phyloP scores from a whole-genome alignment of 371 early-diverging fungal genomes.

The Smittium culicis region DNA sequence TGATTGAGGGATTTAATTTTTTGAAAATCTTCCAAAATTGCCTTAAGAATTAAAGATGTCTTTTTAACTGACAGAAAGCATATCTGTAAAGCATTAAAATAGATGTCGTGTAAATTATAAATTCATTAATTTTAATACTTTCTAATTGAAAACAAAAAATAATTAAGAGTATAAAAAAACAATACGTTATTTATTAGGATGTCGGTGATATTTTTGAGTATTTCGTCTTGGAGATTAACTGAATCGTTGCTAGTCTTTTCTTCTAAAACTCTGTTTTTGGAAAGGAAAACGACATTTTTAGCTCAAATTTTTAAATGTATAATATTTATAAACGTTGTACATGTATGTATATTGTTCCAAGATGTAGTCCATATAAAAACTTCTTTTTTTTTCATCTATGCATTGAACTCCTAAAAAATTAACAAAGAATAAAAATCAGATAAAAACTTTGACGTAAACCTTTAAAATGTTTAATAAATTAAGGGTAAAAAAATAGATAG shows the following conservation, averaged over 20 bases:
- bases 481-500: not conserved
- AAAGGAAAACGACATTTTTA: not conserved
- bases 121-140: too few relatives aligned
- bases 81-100: not conserved
- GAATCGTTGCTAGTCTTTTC: not conserved
- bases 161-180: not conserved
- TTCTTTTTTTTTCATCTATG: not conserved
- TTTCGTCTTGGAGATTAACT: not conserved
- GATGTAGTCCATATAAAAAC: not conserved
- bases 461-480: not conserved
- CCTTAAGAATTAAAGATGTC: not conserved
- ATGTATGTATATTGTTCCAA: not conserved
- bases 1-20: not conserved
- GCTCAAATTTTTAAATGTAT: not conserved
- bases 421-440: not conserved
- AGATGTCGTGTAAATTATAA: too few relatives aligned
- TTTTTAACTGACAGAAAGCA: not conserved
- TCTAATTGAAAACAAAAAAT: not conserved
- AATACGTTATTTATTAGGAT: not conserved
- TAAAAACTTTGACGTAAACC: not conserved
- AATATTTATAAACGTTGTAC: not conserved
- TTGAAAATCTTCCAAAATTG: not conserved
- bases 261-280: not conserved
- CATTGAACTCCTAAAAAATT: not conserved
- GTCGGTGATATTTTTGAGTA: not conserved